Base-by-base conservation (phyloP, 495 filamentous ascomycete genomes). In the Penicillium cataractarum region DNA sequence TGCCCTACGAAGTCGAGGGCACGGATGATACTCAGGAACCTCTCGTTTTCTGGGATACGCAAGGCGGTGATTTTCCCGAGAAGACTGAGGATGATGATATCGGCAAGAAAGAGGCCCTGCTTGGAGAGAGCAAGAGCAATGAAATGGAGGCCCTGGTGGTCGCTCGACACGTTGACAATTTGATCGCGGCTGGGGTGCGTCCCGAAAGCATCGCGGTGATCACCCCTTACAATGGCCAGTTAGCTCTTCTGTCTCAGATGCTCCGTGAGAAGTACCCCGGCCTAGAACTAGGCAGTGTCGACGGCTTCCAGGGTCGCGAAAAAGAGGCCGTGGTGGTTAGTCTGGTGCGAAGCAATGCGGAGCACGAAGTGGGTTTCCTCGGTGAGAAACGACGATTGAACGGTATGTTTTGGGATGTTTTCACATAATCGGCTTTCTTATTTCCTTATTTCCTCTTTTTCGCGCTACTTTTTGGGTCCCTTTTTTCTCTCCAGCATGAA, bases 261-360 rank as follows among this genome's bases (percentile, higher is more conserved):
- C 81, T 99, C 19, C 92, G 93, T 60, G 90, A 93, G 55, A 79
- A 80, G 46, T 96, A 90, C 64, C 89, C 89, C 0, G 92, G 87
- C 4, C 85, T 99, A 15, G 95, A 99, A 72, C 77, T 98, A 19
- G 95, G 95, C 27, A 96, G 90, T 66, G 92, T 99, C 3, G 95
- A 99, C 76, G 93, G 93, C 7, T 99, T 99, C 72, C 95, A 99
- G 72, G 95, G 95, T 39, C 84, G 95, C 13, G 95, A 99, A 77
- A 99, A 99, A 76, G 95, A 99, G 73, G 95, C 90, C 3, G 89
- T 99, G 39, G 85, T 99, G 33, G 87, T 99, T 19, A 92, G 87
- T 72, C 81, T 97, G 24, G 95, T 99, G 39, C 82, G 95, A 64
- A 97, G 93, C 75, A 98, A 98, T 76, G 66, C 84, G 21, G 86